Percentiles rank a stretch among this genome's conserved stretches.
phyloP scores from a whole-genome alignment of 148 eudicot species.

The Oxyria digyna region DNA sequence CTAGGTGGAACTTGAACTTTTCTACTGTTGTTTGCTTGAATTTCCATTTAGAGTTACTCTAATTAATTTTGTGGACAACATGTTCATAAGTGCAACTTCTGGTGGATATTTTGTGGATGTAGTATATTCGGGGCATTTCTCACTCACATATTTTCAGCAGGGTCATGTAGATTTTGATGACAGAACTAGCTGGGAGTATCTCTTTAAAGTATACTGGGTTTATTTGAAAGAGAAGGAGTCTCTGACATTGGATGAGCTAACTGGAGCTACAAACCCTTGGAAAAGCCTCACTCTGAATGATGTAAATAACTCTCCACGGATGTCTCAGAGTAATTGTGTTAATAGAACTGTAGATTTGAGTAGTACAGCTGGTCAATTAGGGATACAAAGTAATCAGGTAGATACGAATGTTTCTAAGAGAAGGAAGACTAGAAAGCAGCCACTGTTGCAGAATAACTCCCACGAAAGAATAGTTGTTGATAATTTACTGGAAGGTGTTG shows the following conservation, averaged over 20 bases:
- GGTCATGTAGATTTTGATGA: conserved; percentile 93
- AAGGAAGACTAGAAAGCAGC: conserved; percentile 35
- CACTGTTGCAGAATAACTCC: conserved; percentile 13
- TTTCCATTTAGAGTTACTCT: not conserved
- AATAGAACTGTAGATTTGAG: conserved; percentile 9
- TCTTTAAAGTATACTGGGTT: conserved; percentile 85
- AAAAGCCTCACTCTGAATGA: conserved; percentile 19
- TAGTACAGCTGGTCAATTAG: conserved; percentile 16
- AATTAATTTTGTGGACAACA: not conserved
- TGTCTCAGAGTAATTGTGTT: not conserved
- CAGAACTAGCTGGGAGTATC: conserved; percentile 87
- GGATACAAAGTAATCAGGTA: conserved; percentile 1
- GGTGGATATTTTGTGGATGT: not conserved
- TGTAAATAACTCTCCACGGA: conserved; percentile 11
- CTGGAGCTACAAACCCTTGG: conserved; percentile 61
- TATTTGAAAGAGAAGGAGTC: conserved; percentile 55
- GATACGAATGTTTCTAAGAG: conserved; percentile 36
- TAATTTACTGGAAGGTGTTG: conserved; percentile 15
- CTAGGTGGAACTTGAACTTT: not conserved
- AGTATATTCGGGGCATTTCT: not conserved
- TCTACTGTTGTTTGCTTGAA: not conserved
- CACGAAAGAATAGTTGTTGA: conserved; percentile 19
- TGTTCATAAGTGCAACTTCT: not conserved
- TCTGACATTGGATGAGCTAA: conserved; percentile 54
- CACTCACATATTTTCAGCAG: conserved; percentile 26